phyloP scores from a whole-genome alignment of 2,329 filamentous ascomycete species.

The Septoria linicola region DNA sequence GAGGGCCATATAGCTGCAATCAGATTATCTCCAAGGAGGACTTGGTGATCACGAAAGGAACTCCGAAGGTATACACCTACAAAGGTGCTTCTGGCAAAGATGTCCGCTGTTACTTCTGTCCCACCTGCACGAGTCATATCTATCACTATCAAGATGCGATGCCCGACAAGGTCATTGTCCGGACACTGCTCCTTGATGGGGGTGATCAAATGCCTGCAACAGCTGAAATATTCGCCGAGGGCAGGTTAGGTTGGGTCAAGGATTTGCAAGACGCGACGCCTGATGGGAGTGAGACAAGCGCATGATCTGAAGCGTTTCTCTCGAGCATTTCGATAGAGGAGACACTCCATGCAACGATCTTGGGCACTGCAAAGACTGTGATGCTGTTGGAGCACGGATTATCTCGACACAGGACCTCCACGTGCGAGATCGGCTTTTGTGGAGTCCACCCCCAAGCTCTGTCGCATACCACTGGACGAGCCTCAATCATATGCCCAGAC shows the following conservation, averaged over 20 bases:
- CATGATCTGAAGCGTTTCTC: constrained; percentile 2
- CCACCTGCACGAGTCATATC: constrained; percentile 42
- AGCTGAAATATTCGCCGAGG: constrained; percentile 43
- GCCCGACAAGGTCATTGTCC: constrained; percentile 43
- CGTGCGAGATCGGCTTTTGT: no score
- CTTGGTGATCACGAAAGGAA: constrained; percentile 32
- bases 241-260: constrained; percentile 38
- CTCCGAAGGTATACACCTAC: constrained; percentile 36
- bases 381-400: no score
- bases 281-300: constrained; percentile 19
- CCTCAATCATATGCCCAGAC: no score
- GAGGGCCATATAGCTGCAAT: constrained; percentile 40
- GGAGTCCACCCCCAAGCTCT: no score
- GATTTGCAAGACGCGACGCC: constrained; percentile 29
- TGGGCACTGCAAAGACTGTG: no score
- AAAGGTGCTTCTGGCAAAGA: constrained; percentile 39
- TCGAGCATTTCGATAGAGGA: no score
- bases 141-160: constrained; percentile 44
- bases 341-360: no score
- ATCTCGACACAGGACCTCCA: no score
- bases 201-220: constrained; percentile 38
- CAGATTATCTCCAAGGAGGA: constrained; percentile 38
- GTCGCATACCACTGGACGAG: no score
- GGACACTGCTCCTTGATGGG: constrained; percentile 42
- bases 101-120: constrained; percentile 42